phyloP scores from a whole-genome alignment of 169 alveolate genomes.

The Toxoplasma gondii region DNA sequence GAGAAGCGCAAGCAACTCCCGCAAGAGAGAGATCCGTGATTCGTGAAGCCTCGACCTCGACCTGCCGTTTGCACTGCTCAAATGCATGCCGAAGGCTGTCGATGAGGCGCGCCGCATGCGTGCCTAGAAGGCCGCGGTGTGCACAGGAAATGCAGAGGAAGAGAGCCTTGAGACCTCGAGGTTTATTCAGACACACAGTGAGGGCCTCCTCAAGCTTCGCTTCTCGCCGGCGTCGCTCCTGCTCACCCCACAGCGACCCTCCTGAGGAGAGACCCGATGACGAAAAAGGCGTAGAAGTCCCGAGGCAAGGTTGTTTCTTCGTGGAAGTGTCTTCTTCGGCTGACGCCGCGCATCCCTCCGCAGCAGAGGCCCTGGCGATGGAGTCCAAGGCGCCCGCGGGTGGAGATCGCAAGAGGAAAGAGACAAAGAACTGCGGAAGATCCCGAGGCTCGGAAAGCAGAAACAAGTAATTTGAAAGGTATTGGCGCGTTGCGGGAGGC shows the following conservation, averaged over 20 bases:
- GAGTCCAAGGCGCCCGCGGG: neutral
- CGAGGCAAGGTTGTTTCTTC: neutral
- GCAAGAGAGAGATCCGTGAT: neutral
- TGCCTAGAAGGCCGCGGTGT: neutral
- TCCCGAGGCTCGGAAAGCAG: neutral
- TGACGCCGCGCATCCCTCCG: neutral
- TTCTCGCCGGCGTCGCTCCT: neutral
- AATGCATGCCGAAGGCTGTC: constrained; percentile 11
- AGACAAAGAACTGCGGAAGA: neutral
- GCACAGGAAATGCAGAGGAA: neutral
- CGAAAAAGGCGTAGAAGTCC: neutral
- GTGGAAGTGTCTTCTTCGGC: neutral
- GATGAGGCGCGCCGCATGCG: constrained; percentile 32
- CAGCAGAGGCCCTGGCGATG: neutral
- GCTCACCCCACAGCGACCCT: neutral
- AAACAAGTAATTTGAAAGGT: neutral
- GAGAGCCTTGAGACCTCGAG: neutral
- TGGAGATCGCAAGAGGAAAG: neutral
- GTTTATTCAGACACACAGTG: neutral
- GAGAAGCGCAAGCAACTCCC: neutral
- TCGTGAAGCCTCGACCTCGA: neutral
- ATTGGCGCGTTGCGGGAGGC: constrained; percentile 16
- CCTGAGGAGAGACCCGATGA: neutral
- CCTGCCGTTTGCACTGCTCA: constrained; percentile 8
- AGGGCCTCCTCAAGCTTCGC: neutral